A percentile compares a stretch with the other conserved stretches of the same genome.
Conservation (phyloP, 2,329 filamentous ascomycete species). For the Emericellopsis atlantica region DNA sequence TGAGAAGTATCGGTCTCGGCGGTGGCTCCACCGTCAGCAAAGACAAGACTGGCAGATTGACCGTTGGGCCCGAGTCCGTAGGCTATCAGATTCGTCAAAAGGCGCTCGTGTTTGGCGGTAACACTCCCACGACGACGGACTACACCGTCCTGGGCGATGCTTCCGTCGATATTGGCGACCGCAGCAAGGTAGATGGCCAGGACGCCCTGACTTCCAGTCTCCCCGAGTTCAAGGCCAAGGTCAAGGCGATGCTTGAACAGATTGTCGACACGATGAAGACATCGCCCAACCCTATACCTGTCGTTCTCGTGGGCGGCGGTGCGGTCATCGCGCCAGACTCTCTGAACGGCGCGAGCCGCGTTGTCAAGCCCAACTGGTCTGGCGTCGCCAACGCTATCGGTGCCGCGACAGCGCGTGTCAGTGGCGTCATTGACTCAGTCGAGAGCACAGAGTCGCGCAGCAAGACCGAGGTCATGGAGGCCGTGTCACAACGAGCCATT, state of each 20-base stretch:
- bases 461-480: constrained; percentile 26
- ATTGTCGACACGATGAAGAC: constrained; percentile 52
- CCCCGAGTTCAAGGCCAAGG: constrained; percentile 19
- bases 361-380: constrained; percentile 41
- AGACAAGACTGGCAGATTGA: constrained; percentile 16
- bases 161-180: constrained; percentile 26
- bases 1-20: constrained; percentile 47
- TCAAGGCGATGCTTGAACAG: constrained; percentile 39
- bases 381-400: constrained; percentile 47
- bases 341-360: constrained; percentile 40
- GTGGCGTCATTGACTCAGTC: constrained; percentile 37
- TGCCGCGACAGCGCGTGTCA: constrained; percentile 48
- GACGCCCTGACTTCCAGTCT: background rate
- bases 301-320: constrained; percentile 52
- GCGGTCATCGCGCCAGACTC: constrained; percentile 43
- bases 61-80: constrained; percentile 49
- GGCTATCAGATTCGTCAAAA: constrained; percentile 42
- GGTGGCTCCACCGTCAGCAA: constrained; percentile 41
- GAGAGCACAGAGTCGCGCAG: constrained; percentile 32
- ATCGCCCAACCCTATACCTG: constrained; percentile 43
- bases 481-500: constrained; percentile 15
- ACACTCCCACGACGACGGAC: constrained; percentile 46
- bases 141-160: constrained; percentile 23
- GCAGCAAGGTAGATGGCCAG: background rate
- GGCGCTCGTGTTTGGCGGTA: constrained; percentile 43